Evolutionary conservation across 345 rosid species (phyloP), one percentile per base, ranked within the genome.

Genomic region (Melastoma malabathricum): DNA sequence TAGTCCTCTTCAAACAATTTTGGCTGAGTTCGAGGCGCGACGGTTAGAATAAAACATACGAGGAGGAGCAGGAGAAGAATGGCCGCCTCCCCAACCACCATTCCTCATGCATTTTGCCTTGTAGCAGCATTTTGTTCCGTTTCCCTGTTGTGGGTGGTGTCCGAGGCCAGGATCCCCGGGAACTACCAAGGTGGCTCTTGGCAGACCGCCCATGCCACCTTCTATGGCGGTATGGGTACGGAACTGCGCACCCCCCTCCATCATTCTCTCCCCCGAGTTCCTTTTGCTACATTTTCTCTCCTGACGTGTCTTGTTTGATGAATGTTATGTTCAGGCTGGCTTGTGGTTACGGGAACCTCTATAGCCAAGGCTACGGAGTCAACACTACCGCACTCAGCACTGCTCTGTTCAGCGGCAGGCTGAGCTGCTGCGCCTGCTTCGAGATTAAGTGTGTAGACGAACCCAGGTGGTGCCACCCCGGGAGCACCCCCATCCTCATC

Each of bases 351-450:
- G 61, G 61, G 31, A 58, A 58, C 47, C 38, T 58, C 19, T 58
- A 58, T 38, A 58, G 61, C 54, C 61, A 58, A 19, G 61, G 61
- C 10, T 58, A 58, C 47, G 61, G 61, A 0, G 61, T 58, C 10
- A 58, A 58, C 47, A 58, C 61, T 31, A 54, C 61, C 10, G 61
- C 61, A 7, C 25, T 58, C 34, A 58, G 61, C 51, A 58, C 61
- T 15, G 61, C 61, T 9, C 38, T 58, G 13, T 58, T 58, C 54
- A 58, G 48, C 54, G 43, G 20, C n/a, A 54, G 61, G 14, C 47
- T 58, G 47, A 58, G 61, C 47, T 58, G 61, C n/a, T 54, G 61
- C 9, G 61, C 61, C 6, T 58, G 61, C 52, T 58, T 58, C 6
- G 61, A 58, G 61, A 39, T 58, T 6, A 58, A 58, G 54, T 58